Evolutionary conservation across 1,284 basidiomycete genomes (phyloP).

Genomic region (Chalciporus sp.): DNA sequence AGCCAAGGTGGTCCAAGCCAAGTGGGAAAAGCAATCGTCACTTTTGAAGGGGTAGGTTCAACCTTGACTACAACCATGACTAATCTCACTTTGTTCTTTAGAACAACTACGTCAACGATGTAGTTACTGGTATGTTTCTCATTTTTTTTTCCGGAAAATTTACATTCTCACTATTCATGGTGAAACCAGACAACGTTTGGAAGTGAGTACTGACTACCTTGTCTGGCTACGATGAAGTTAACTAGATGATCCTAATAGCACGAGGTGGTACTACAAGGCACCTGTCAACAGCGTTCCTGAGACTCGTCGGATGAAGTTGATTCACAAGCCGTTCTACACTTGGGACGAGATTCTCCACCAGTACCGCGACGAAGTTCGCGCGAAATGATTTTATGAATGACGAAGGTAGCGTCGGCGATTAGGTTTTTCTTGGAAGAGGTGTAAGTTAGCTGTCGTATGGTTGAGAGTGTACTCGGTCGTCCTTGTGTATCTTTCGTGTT

Average conservation of each 20-base stretch:
- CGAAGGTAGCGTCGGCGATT: too few species aligned
- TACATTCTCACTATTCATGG: too few species aligned
- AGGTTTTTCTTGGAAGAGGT: too few species aligned
- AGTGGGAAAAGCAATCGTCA: neutral
- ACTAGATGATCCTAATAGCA: neutral
- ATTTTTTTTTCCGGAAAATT: too few species aligned
- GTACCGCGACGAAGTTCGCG: too few species aligned
- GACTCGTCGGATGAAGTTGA: too few species aligned
- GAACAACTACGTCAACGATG: neutral
- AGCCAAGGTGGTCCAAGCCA: neutral
- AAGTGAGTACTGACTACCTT: neutral
- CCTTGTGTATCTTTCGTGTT: too few species aligned
- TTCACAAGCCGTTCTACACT: neutral
- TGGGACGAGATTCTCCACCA: neutral
- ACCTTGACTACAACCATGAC: too few species aligned
- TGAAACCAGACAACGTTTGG: neutral
- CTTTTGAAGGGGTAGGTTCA: neutral
- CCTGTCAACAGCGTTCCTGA: neutral
- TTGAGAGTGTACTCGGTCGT: too few species aligned
- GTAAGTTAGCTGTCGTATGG: too few species aligned
- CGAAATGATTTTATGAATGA: too few species aligned
- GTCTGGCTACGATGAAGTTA: too few species aligned
- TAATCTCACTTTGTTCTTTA: neutral
- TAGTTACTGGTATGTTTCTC: neutral
- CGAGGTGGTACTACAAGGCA: neutral